Evolutionary conservation across 2,329 filamentous ascomycete species (phyloP).

Genomic region (Fusarium tupiense): DNA sequence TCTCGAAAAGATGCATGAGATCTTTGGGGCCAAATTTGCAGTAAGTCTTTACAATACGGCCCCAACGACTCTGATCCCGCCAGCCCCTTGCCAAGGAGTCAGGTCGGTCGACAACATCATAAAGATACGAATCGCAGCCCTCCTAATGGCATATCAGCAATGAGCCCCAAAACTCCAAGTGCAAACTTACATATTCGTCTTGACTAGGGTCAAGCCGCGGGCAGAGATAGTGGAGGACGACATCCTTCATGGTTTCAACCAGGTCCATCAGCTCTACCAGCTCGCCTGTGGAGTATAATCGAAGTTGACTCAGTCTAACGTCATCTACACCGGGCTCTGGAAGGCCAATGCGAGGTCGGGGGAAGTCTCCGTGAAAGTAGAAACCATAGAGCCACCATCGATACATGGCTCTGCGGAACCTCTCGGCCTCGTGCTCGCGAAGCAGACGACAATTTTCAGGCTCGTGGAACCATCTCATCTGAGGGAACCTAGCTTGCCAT

Average conservation of each 20-base stretch:
- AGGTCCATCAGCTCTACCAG: slow-evolving; percentile 58
- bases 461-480: slow-evolving; percentile 58
- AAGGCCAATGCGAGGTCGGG: slow-evolving; percentile 49
- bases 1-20: slow-evolving; percentile 60
- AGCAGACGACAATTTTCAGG: slow-evolving; percentile 58
- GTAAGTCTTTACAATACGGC: slow-evolving; percentile 55
- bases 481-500: slow-evolving; percentile 54
- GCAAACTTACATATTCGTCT: slow-evolving; percentile 45
- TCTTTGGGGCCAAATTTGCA: slow-evolving; percentile 61
- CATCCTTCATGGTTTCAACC: slow-evolving; percentile 55
- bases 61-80: slow-evolving; percentile 50
- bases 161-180: not conserved
- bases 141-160: slow-evolving; percentile 29
- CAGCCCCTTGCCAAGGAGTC: slow-evolving; percentile 48
- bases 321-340: slow-evolving; percentile 54
- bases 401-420: slow-evolving; percentile 61
- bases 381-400: slow-evolving; percentile 65
- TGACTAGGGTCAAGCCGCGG: slow-evolving; percentile 55
- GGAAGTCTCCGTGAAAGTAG: slow-evolving; percentile 60
- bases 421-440: slow-evolving; percentile 53
- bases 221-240: slow-evolving; percentile 58
- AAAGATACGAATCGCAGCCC: slow-evolving; percentile 30
- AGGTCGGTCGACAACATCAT: slow-evolving; percentile 41
- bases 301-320: slow-evolving; percentile 55
- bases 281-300: slow-evolving; percentile 55